Evolutionary conservation across 2,329 filamentous ascomycete genomes (phyloP), one percentile per base, ranked within the genome.

Genomic region (Sarocladium oryzae): DNA sequence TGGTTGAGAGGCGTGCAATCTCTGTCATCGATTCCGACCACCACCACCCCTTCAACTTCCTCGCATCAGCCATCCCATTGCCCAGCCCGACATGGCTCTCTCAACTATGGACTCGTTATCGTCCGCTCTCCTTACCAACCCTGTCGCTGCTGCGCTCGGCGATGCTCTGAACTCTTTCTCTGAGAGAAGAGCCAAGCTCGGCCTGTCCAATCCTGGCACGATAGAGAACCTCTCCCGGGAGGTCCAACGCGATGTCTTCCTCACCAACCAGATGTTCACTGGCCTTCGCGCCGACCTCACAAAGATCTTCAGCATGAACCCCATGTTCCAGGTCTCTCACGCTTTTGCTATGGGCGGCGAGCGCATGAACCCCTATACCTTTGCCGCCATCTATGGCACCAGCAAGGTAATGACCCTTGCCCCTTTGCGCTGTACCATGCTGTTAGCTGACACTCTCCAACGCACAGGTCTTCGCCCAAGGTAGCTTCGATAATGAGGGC

Each of bases 301-400:
- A 67, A 97, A 96, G 79, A 85, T 89, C 66, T 95, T 97, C 74
- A 93, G 90, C 79, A 82, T 95, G 69, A 82, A 85, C 53, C 93
- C 93, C 53, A 76, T 97, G 60, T 99, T 99, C 79, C 92, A 97
- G 73, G 88, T 96, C 61, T 96, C 92, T 58, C 93, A 99, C 75
- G 89, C 93, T 61, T 93, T 99, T 69, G 86, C 92, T 52, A 89
- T 96, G 82, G 92, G 93, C 61, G 32, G 46, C 33, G 89, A 96
- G 72, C 84, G 87, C 59, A 78, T 95, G 69, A 91, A 91, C 67
- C 93, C 93, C 33, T 99, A 99, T 73, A 89, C 89, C 51, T 96
- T 97, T 73, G 89, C 90, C 60, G 89, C 88, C 57, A 82, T 99
- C 65, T 96, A 93, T 68, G 93, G 93, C 60, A 96, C 88, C 58